Evolutionary conservation across 768 basidiomycete genomes (phyloP).

Genomic region (Lepiota brunneoincarnata): DNA sequence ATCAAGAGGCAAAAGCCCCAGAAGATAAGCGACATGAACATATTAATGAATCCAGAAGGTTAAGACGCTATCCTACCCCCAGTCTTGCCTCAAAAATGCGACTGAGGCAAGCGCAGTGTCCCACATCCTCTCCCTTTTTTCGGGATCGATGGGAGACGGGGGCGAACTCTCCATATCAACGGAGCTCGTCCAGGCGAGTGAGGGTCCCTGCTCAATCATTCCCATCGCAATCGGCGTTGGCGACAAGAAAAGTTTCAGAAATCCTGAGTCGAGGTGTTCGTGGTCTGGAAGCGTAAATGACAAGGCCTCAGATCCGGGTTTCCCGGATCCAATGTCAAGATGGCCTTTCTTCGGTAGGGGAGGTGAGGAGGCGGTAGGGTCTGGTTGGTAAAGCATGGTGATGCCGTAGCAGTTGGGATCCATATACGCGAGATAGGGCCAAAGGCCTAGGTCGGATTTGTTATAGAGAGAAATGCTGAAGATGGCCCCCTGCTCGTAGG

Average conservation of each 20-base stretch:
- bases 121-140: constrained; percentile 24
- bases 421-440: constrained; percentile 65
- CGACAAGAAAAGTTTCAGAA: constrained; percentile 58
- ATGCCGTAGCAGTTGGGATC: constrained; percentile 54
- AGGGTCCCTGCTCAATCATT: constrained; percentile 43
- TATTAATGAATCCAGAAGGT: not conserved
- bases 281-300: constrained; percentile 38
- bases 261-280: constrained; percentile 41
- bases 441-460: constrained; percentile 47
- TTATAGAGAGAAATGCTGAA: constrained; percentile 52
- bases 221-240: constrained; percentile 46
- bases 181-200: constrained; percentile 13
- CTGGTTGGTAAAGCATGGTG: constrained; percentile 54
- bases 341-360: constrained; percentile 41
- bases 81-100: constrained; percentile 16
- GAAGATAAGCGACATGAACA: not conserved
- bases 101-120: constrained; percentile 28
- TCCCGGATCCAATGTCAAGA: constrained; percentile 41
- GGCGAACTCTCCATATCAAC: constrained; percentile 10
- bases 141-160: constrained; percentile 5
- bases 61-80: not conserved
- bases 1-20: no score
- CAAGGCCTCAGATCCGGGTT: constrained; percentile 43
- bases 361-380: constrained; percentile 29
- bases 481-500: constrained; percentile 37